These are phyloP conservation scores for Boletus pseudo-olivaceus DNA, from an alignment of 768 basidiomycete genomes.

Conservation along the genomic window DNA sequence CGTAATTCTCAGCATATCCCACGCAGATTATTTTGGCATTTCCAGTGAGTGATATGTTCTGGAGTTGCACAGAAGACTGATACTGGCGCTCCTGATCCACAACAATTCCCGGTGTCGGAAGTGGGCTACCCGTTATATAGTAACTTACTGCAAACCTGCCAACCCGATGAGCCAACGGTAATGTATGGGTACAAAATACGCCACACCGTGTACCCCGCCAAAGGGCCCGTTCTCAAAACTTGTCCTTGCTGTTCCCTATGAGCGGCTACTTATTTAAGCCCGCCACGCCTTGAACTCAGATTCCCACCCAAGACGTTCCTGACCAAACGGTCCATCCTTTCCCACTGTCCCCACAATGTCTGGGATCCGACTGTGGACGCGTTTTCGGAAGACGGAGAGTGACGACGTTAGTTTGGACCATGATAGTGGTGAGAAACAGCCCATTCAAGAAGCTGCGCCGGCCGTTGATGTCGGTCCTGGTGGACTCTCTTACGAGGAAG, in stretches of 20 bases:
- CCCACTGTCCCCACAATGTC: slow-evolving; percentile 7
- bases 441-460: not conserved
- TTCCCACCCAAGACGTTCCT: not conserved
- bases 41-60: too few relatives aligned
- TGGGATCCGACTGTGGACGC: not conserved
- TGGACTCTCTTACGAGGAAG: slow-evolving; percentile 49
- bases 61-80: too few relatives aligned
- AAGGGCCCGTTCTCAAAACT: too few relatives aligned
- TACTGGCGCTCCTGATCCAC: too few relatives aligned
- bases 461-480: slow-evolving; percentile 34
- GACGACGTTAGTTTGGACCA: not conserved
- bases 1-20: too few relatives aligned
- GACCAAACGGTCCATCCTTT: not conserved
- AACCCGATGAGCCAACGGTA: too few relatives aligned
- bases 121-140: too few relatives aligned
- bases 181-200: too few relatives aligned
- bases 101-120: too few relatives aligned
- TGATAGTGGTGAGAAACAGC: not conserved
- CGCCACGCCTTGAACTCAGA: not conserved
- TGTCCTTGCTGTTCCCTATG: not conserved
- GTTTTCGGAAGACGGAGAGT: not conserved
- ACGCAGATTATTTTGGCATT: too few relatives aligned
- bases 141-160: too few relatives aligned
- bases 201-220: too few relatives aligned
- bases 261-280: not conserved